Base-by-base conservation (phyloP, 202 grass and related monocot species). In the Musa balbisiana region DNA sequence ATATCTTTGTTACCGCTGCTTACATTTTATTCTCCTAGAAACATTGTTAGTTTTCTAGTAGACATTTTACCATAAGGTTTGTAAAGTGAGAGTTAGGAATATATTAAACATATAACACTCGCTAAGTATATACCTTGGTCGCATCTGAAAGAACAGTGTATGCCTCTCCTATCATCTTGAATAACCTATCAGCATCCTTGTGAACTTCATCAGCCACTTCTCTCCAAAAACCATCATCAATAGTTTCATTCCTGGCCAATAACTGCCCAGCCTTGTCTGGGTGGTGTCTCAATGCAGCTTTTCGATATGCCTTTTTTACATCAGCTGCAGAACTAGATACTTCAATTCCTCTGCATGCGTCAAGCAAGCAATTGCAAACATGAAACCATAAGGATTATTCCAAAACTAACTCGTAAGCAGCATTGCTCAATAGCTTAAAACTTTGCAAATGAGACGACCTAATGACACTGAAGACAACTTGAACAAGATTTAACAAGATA, bases 121-220 rank as follows among this genome's bases (percentile, higher is more conserved):
- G 33, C 33, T 43, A 43, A 43, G 33, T 69, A 67, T 67, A 83
- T 87, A 99, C 91, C 91, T 99, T 99, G 52, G 83, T 66, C 3
- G 82, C 75, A 78, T 99, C 91, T 59, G 91, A 95, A 80, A 99
- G 96, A 82, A 99, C 82, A 82, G 92, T 92, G 78, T 99, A 95
- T 58, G 96, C 89, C 81, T 95, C 96, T 71, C 89, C 91, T 54
- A 99, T 92, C 67, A 79, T 84, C 87, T 99, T 99, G 69, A 99
- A 99, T 77, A 99, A 80, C 78, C 90, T 85, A 81, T 99, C 96
- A 0, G 91, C 91, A 83, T 99, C 91, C 76, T 83, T 87, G 74
- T 99, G 71, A 63, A 99, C 89, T 86, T 92, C 91, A 67, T 88
- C 84, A 62, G 74, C 81, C 29, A 99, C 66, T 86, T 99, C 85